Base-by-base conservation (phyloP, 78 protist genomes). In the Dictyostelium firmibasis region DNA sequence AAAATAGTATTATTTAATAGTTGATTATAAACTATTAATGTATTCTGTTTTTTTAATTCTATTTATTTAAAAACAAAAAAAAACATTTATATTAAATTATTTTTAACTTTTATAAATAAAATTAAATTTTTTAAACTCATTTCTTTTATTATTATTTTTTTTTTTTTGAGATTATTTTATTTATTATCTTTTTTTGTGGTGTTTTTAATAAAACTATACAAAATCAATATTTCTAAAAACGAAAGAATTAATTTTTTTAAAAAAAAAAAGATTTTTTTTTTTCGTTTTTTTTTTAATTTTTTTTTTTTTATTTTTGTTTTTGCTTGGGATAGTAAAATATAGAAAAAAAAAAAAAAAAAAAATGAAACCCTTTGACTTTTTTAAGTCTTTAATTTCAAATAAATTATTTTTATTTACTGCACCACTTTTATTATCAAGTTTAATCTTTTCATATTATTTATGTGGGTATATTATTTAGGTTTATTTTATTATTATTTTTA, bases 371-470 rank as follows among this genome's bases (percentile, higher is more conserved):
- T 31, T 70, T 31, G 41, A 70, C 3, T 27, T 70, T 35, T 76
- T 76, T 20, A 41, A 76, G n/a, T 36, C 27, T 4, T 18, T 76
- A n/a, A 20, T 76, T 77, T n/a, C 33, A 35, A 77, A 77, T 43
- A 77, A 77, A 77, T 31, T 43, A n/a, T 35, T 77, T 35, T 77
- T 77, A 77, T 43, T 77, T 41, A n/a, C 83, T 8, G 23, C 60
- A 77, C 83, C 83, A 25, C 44, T 77, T 18, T 77, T 77, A 10
- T 23, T 77, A 20, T 77, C 83, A 41, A 43, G 83, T 77, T 35
- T 77, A 41, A 31, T 77, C n/a, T 35, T 43, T 41, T 77, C 83
- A 41, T 77, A 41, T 77, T 77, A 77, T 41, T 41, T 77, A 41
- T 41, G 83, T 77, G n/a, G n/a, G 41, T 35, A 23, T 23, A 2